Percentiles rank a stretch among this genome's conserved stretches.
phyloP scores from a whole-genome alignment of 2,329 filamentous ascomycete genomes.

The Septoria linicola region DNA sequence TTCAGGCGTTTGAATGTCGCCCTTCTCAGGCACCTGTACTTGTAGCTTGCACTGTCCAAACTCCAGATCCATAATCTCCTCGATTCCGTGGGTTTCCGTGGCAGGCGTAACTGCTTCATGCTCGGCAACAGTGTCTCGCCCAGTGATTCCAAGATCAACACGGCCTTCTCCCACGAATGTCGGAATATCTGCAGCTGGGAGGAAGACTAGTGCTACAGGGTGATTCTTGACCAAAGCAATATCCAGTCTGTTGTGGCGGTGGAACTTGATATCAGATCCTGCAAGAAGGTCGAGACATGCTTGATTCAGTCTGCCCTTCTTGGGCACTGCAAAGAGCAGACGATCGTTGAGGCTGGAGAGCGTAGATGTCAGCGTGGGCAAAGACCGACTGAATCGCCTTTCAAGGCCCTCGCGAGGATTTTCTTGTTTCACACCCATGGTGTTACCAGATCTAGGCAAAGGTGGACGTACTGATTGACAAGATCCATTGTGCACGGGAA shows the following conservation, averaged over 20 bases:
- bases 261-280: slow-evolving; percentile 94
- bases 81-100: slow-evolving; percentile 61
- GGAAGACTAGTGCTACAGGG: slow-evolving; percentile 91
- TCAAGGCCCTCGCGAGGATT: background rate
- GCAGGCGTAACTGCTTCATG: slow-evolving; percentile 57
- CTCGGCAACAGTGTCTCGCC: slow-evolving; percentile 87
- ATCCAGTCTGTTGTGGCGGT: slow-evolving; percentile 89
- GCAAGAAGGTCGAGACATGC: slow-evolving; percentile 85
- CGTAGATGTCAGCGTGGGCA: slow-evolving; percentile 41
- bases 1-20: slow-evolving; percentile 64
- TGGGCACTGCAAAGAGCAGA: slow-evolving; percentile 94
- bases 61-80: slow-evolving; percentile 83
- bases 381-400: slow-evolving; percentile 31
- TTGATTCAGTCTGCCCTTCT: slow-evolving; percentile 94
- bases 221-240: slow-evolving; percentile 98
- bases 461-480: slow-evolving; percentile 37
- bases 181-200: slow-evolving; percentile 94
- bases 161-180: slow-evolving; percentile 95
- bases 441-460: slow-evolving; percentile 6
- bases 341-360: slow-evolving; percentile 77
- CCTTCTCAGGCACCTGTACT: slow-evolving; percentile 93
- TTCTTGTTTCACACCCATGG: slow-evolving; percentile 13
- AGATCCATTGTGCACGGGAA: slow-evolving; percentile 35
- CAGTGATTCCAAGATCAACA: slow-evolving; percentile 92
- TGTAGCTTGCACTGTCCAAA: slow-evolving; percentile 92